A percentile compares a stretch with the other conserved stretches of the same genome.
phyloP scores from a whole-genome alignment of 148 eudicot genomes.

The Amaranthus palmeri region DNA sequence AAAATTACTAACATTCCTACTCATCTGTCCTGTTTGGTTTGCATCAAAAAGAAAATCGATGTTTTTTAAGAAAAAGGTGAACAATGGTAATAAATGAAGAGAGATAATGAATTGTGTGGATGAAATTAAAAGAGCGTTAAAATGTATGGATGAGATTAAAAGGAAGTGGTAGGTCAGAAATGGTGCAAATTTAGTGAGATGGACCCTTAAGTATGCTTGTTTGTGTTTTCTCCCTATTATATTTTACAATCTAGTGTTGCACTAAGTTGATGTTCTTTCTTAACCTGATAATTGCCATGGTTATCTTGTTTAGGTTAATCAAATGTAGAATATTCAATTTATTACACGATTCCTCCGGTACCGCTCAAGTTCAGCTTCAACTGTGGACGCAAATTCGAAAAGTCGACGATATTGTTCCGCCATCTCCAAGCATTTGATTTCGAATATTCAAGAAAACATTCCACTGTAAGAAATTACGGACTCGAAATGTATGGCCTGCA shows the following conservation, averaged over 20 bases:
- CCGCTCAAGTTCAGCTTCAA: slow-evolving; percentile 9
- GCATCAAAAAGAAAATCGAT: too few species aligned
- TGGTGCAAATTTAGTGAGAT: too few species aligned
- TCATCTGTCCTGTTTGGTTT: too few species aligned
- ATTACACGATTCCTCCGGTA: not conserved
- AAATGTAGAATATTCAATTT: slow-evolving; percentile 3
- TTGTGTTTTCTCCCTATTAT: not conserved
- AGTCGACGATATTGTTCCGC: not conserved
- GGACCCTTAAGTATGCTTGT: too few species aligned
- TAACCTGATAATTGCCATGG: not conserved
- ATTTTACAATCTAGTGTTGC: not conserved
- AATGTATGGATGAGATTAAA: too few species aligned
- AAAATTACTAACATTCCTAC: too few species aligned
- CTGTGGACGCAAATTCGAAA: not conserved
- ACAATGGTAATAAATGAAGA: too few species aligned
- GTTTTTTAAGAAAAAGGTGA: too few species aligned
- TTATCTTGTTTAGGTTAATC: slow-evolving; percentile 17
- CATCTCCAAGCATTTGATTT: not conserved
- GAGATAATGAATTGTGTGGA: too few species aligned
- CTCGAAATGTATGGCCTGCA: not conserved
- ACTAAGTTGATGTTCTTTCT: not conserved
- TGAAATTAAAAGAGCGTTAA: not conserved
- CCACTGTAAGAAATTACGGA: not conserved
- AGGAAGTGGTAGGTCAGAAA: too few species aligned
- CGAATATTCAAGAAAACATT: not conserved